Evolutionary conservation across 768 basidiomycete genomes (phyloP).

Genomic region (Mycena kentingensis): DNA sequence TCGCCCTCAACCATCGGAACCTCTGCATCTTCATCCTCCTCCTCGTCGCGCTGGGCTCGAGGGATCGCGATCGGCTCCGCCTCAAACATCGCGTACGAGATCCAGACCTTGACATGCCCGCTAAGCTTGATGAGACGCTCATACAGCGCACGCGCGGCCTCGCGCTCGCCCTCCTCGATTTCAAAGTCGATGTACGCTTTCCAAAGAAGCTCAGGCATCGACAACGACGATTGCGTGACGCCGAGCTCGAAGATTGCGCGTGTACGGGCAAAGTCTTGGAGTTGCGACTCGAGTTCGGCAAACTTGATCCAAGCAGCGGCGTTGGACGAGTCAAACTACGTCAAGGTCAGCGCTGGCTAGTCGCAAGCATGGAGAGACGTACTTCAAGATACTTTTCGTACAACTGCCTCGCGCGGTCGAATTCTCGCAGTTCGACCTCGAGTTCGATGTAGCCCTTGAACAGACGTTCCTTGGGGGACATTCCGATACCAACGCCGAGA

Average conservation of each 20-base stretch:
- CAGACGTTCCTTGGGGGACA: conserved; percentile 93
- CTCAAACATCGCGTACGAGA: conserved; percentile 92
- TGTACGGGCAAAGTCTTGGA: conserved; percentile 86
- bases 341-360: conserved; percentile 4
- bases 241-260: conserved; percentile 95
- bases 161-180: conserved; percentile 89
- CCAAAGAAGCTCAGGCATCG: conserved; percentile 95
- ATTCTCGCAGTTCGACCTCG: conserved; percentile 94
- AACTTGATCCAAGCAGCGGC: conserved; percentile 95
- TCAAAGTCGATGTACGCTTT: conserved; percentile 98
- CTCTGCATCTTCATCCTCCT: conserved; percentile 65
- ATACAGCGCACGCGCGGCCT: conserved; percentile 80
- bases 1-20: conserved; percentile 75
- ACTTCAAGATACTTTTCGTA: conserved; percentile 96
- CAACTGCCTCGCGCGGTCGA: conserved; percentile 86
- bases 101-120: conserved; percentile 97
- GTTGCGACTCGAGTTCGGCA: conserved; percentile 85
- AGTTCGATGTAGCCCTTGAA: conserved; percentile 97
- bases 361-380: conserved; percentile 25
- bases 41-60: conserved; percentile 67
- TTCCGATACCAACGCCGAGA: conserved; percentile 87
- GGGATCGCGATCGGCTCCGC: conserved; percentile 70
- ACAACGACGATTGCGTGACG: conserved; percentile 76
- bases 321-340: conserved; percentile 86
- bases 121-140: conserved; percentile 84